phyloP scores from a whole-genome alignment of 2,329 filamentous ascomycete species.

The Colletotrichum navitas region DNA sequence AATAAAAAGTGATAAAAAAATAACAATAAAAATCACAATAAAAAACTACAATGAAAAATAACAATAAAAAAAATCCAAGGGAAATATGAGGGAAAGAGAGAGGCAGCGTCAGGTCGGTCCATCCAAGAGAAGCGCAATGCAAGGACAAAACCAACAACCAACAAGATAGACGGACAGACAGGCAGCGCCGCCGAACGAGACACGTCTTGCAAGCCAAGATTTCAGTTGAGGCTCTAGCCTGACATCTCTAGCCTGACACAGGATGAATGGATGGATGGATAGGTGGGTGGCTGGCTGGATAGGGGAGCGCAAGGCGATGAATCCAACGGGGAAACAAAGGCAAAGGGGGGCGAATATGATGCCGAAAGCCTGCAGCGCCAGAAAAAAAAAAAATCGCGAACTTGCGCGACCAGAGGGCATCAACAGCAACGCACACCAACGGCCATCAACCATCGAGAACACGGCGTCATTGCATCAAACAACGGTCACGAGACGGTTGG shows the following conservation, averaged over 20 bases:
- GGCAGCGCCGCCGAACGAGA: neutral
- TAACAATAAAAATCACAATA: neutral
- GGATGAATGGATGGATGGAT: constrained; percentile 13
- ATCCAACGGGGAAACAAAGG: neutral
- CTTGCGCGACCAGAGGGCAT: constrained; percentile 40
- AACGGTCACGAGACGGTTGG: constrained; percentile 48
- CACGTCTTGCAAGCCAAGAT: constrained; percentile 9
- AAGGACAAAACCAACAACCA: neutral
- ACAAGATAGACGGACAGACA: neutral
- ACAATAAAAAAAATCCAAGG: neutral
- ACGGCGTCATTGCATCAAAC: constrained; percentile 43
- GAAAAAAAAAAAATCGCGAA: constrained; percentile 17
- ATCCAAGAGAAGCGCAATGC: constrained; percentile 13
- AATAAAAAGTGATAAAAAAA: neutral
- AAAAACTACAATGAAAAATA: neutral
- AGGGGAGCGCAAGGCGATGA: constrained; percentile 10
- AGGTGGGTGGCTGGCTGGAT: neutral
- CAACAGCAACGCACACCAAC: constrained; percentile 46
- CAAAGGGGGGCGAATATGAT: neutral
- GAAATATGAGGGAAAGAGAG: neutral
- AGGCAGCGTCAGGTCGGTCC: neutral
- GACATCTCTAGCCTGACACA: constrained; percentile 1
- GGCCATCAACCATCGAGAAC: constrained; percentile 44
- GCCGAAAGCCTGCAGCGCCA: constrained; percentile 23
- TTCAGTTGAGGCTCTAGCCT: neutral